Evolutionary conservation across 169 alveolate species (phyloP), one percentile per base, ranked within the genome.

Genomic region (Plasmodium relictum): DNA sequence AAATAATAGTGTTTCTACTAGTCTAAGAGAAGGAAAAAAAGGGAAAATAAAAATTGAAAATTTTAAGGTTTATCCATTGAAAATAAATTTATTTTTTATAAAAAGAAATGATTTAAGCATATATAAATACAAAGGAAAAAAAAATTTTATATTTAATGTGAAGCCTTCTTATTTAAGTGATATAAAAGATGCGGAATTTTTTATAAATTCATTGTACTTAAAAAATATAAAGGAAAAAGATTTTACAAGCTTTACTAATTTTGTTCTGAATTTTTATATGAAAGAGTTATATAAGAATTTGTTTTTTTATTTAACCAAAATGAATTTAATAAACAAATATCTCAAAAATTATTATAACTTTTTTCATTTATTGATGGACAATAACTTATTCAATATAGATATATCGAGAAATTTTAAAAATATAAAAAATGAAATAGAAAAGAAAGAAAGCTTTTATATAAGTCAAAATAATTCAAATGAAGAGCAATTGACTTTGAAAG

Each of bases 221-320:
- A 48, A 37, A 12, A 31, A 59, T 16, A 45, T 80, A 6, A 65
- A 56, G 22, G 83, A 80, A 54, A 80, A 14, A 61, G 50, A 80
- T 31, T 24, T 16, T 24, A 14, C 8, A 5, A 16, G 18, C 20
- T 65, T 80, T 66, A 1, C 24, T 5, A 80, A 66, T 26, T 80
- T 65, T 61, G 22, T 80, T 9, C 9, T 80, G 12, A 54, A 80
- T 54, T 65, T 65, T 37, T 80, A 80, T 41, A 54, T 80, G 37
- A 80, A 80, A 44, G 90, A 80, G 59, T 24, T 80, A 20, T 68
- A 80, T 48, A 80, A 65, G 44, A 71, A 50, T 20, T 24, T 80
- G 22, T 80, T 80, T 26, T 80, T 66, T 16, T 68, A 66, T 26
- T 42, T 80, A 22, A 80, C 90, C 0, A 66, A 37, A 59, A 54